These are phyloP conservation scores for Phytophthora ohioensis DNA, from an alignment of 352 stramenopile genomes.

Conservation along the genomic window DNA sequence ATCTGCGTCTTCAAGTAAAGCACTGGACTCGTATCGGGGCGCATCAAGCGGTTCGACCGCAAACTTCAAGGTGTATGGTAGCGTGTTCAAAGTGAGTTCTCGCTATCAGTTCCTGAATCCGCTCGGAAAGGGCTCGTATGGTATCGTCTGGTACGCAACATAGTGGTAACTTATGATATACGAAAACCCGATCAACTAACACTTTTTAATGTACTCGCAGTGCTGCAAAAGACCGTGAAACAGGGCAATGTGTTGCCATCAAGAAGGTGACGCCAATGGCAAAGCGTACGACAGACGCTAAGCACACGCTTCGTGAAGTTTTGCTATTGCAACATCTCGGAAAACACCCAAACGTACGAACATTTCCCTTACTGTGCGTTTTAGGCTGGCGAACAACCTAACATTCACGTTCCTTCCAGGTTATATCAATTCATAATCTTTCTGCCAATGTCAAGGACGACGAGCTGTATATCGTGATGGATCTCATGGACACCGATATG, in stretches of 20 bases:
- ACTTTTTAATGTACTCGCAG: conserved; percentile 30
- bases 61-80: conserved; percentile 84
- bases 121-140: conserved; percentile 93
- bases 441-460: conserved; percentile 90
- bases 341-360: conserved; percentile 84
- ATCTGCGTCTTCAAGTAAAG: conserved; percentile 24
- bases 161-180: too few relatives aligned
- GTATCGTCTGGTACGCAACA: conserved; percentile 83
- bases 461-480: conserved; percentile 96
- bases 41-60: conserved; percentile 15
- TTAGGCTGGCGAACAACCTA: not conserved
- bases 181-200: too few relatives aligned
- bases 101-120: conserved; percentile 90
- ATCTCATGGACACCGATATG: conserved; percentile 95
- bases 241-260: conserved; percentile 87
- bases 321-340: conserved; percentile 87
- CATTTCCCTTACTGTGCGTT: not conserved
- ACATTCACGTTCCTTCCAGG: conserved; percentile 40
- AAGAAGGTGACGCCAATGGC: conserved; percentile 93
- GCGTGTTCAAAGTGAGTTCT: conserved; percentile 82
- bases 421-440: conserved; percentile 86
- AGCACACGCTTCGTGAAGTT: conserved; percentile 91
- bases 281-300: conserved; percentile 80
- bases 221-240: conserved; percentile 79
- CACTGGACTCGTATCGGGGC: conserved; percentile 8